Evolutionary conservation across 345 rosid genomes (phyloP), one percentile per base, ranked within the genome.

Genomic region (Lepidium africanum): DNA sequence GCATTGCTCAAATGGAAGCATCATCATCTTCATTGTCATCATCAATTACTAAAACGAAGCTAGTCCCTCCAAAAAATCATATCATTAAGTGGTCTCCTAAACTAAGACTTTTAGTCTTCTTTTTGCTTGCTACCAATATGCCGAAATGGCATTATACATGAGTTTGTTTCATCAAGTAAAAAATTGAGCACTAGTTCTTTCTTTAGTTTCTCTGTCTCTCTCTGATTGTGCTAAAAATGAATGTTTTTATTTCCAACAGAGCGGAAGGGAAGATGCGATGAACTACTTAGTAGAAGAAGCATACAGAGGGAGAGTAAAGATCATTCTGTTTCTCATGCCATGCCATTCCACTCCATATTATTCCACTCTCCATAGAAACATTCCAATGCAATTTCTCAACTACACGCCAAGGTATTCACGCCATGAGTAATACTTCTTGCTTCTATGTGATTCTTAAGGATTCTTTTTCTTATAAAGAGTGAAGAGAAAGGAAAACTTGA

Each of bases 191-290:
- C 67, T 51, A 25, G n/a, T 16, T 27, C 37, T 27, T 4, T 51
- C 14, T 40, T 2, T 46, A 14, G 46, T 14, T 42, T 66, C 13
- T 53, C 48, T 39, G 7, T 37, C 43, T 49, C 54, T 39, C 32
- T 48, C 32, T 4, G 2, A 25, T 59, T 16, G 49, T 49, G 43
- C 50, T 65, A 45, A 66, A 59, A 27, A 57, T 45, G 36, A 75
- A 63, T 45, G 48, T 21, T 64, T 10, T 48, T 74, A 63, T 37
- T 16, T 43, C 36, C 7, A 69, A 72, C 86, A 88, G 97, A 88
- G 99, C 74, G 99, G 99, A 76, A 81, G 92, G 9, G 99, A 88
- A 80, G 95, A 88, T 82, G 99, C 80, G 15, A 88, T 91, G 96
- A 86, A 86, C 73, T 87, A 84, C 68, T 78, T 94, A 65, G 88